Evolutionary conservation across 2,329 filamentous ascomycete species (phyloP).

Genomic region (Colletotrichum somersetense): DNA sequence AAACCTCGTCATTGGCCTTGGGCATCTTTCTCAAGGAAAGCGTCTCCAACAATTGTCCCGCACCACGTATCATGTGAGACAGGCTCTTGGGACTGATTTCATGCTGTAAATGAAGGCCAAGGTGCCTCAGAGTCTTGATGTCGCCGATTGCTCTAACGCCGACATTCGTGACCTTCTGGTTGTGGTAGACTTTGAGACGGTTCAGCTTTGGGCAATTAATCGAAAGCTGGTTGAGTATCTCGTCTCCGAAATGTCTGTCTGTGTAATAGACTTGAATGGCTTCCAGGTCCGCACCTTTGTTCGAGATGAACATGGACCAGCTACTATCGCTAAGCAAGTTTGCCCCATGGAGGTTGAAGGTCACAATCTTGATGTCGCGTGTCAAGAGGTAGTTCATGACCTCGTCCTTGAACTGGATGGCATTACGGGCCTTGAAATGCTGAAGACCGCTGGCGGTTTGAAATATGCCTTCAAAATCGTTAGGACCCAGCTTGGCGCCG

Average conservation of each 20-base stretch:
- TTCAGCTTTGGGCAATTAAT: slow-evolving; percentile 75
- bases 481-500: slow-evolving; percentile 73
- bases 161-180: slow-evolving; percentile 77
- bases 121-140: slow-evolving; percentile 75
- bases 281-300: slow-evolving; percentile 74
- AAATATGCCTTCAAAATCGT: slow-evolving; percentile 86
- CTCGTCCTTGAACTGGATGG: slow-evolving; percentile 90
- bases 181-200: slow-evolving; percentile 85
- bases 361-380: slow-evolving; percentile 76
- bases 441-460: slow-evolving; percentile 78
- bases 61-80: slow-evolving; percentile 68
- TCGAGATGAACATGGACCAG: slow-evolving; percentile 78
- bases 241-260: slow-evolving; percentile 83
- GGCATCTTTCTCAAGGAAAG: slow-evolving; percentile 80
- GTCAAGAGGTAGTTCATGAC: slow-evolving; percentile 85
- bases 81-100: slow-evolving; percentile 69
- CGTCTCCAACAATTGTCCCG: slow-evolving; percentile 78
- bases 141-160: slow-evolving; percentile 75
- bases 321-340: slow-evolving; percentile 84
- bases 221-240: slow-evolving; percentile 72
- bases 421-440: slow-evolving; percentile 81
- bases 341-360: slow-evolving; percentile 83
- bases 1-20: slow-evolving; percentile 75
- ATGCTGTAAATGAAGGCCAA: slow-evolving; percentile 77
- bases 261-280: slow-evolving; percentile 85